Evolutionary conservation across 177 flowering plant species (phyloP).

Genomic region (Vitis hybrid): DNA sequence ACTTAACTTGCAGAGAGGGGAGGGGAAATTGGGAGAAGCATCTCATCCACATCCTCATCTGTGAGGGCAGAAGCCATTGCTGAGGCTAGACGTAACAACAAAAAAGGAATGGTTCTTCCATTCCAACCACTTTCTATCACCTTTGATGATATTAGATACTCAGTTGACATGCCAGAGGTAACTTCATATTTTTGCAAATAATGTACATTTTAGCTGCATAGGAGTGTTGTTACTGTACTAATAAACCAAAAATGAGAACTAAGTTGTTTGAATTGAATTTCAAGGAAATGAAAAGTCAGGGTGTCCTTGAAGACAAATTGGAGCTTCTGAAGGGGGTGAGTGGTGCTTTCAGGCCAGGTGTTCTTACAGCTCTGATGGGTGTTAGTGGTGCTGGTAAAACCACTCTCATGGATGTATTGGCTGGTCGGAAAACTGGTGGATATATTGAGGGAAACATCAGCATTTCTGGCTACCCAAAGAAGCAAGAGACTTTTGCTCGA

Average conservation of each 20-base stretch:
- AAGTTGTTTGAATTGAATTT: neutral
- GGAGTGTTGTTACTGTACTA: too few species aligned
- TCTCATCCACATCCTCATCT: slow-evolving; percentile 6
- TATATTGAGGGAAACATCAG: slow-evolving; percentile 24
- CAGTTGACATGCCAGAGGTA: slow-evolving; percentile 37
- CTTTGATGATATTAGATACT: slow-evolving; percentile 26
- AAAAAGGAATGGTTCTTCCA: slow-evolving; percentile 30
- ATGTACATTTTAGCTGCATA: neutral
- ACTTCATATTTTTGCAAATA: neutral
- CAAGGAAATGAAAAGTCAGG: slow-evolving; percentile 31
- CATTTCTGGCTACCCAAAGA: slow-evolving; percentile 29
- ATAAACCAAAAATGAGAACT: too few species aligned
- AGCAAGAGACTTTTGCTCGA: slow-evolving; percentile 25
- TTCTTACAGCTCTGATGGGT: slow-evolving; percentile 29
- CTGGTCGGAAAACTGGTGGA: slow-evolving; percentile 26
- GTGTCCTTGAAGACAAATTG: slow-evolving; percentile 17
- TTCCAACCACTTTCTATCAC: slow-evolving; percentile 29
- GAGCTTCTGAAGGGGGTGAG: slow-evolving; percentile 27
- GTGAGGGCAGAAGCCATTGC: neutral
- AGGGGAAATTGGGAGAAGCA: neutral
- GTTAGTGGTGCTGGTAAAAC: slow-evolving; percentile 30
- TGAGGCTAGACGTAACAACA: slow-evolving; percentile 5
- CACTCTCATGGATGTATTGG: slow-evolving; percentile 28
- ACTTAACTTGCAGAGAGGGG: neutral
- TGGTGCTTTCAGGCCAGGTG: slow-evolving; percentile 27